A percentile compares a stretch with the other conserved stretches of the same genome.
Evolutionary conservation across 179 eudicot genomes (phyloP).

Genomic region (Vitellaria paradoxa): DNA sequence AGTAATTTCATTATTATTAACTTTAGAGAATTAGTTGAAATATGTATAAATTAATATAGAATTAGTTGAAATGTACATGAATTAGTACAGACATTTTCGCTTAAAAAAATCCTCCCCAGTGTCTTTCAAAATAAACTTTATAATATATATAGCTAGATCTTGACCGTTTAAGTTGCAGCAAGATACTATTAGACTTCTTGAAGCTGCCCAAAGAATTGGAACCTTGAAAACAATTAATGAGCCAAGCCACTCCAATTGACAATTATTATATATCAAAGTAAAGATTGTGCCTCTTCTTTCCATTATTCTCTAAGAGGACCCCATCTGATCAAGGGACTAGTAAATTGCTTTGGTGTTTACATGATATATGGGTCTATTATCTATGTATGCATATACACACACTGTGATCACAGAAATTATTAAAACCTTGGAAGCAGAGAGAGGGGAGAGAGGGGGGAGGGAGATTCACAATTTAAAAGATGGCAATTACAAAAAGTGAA

Average conservation of each 20-base stretch:
- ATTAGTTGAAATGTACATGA: neutral
- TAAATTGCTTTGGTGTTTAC: neutral
- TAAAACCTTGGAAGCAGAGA: neutral
- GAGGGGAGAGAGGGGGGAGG: neutral
- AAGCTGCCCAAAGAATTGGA: neutral
- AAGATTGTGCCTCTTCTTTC: conserved; percentile 1
- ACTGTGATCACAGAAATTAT: neutral
- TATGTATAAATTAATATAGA: no score
- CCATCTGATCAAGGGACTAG: neutral
- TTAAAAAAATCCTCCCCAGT: no score
- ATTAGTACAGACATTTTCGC: neutral
- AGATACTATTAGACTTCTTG: neutral
- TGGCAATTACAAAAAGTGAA: neutral
- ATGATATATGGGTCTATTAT: neutral
- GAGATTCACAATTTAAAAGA: neutral
- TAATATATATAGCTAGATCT: no score
- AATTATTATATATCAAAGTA: neutral
- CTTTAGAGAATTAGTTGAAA: neutral
- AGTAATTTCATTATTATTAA: neutral
- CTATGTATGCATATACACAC: neutral
- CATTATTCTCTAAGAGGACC: neutral
- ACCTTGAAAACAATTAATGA: neutral
- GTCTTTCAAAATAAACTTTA: no score
- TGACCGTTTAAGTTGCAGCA: no score
- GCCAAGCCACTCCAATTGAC: neutral